Base-by-base conservation (phyloP, 1,284 basidiomycete genomes). In the Stereum hirsutum region DNA sequence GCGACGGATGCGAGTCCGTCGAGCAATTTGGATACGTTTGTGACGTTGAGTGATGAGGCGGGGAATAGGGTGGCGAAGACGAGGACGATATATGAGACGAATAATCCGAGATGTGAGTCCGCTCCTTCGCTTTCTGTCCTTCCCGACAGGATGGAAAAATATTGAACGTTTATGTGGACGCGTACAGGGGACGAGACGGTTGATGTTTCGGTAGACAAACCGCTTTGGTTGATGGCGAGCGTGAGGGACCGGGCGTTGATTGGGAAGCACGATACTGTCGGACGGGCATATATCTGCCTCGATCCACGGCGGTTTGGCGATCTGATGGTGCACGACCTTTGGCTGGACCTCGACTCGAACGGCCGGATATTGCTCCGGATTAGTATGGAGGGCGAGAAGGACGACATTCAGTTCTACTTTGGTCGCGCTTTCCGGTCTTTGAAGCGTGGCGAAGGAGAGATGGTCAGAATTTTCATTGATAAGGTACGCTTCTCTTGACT, bases 301-400 rank as follows among this genome's bases (percentile, higher is more conserved):
- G 94, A 99, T 56, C 92, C 94, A 3, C 69, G 77, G 43, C 78
- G 89, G 45, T 97, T 92, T 56, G 84, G 81, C 20, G 93, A 99
- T 64, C 84, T 90, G 56, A 67, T 96, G 43, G 75, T 90, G 8
- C 92, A 95, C 54, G 96, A 99, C 53, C 62, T 94, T 6, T 93
- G 94, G 83, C 75, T 95, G 63, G 84, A 92, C 46, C 66, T 99
- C n/a, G 91, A 95, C 55, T 81, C 86, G 5, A 77, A 82, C 46
- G 93, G 94, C 1, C 79, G 91, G 26, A 74, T 98, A 27, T 65
- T 96, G 36, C 67, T 97, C 20, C 77, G 96, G 6, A 77, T 99
- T 42, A 95, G 91, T 59, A 97, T 99, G 93, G 96, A 99, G 58
- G 93, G 93, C 37, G 95, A 98, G 70, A 90, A 95, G 62, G 94